Evolutionary conservation across 257 asterid genomes (phyloP).

Genomic region (Primulina huaijiensis): DNA sequence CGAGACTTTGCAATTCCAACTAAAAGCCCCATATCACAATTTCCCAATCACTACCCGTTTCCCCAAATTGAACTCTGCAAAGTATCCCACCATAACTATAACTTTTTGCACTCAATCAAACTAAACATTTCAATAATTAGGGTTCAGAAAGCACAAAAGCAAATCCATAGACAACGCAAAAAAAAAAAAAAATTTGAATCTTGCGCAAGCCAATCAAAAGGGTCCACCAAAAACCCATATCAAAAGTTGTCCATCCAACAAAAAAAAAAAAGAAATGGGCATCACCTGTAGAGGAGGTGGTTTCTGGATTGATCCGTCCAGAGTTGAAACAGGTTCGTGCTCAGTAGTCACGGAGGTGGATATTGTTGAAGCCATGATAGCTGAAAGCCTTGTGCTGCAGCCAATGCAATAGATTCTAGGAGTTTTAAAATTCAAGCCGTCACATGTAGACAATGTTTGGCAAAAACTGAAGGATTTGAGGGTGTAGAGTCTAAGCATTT

Average conservation of each 20-base stretch:
- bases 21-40: neutral
- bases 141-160: neutral
- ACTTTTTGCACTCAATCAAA: neutral
- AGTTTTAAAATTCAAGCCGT: neutral
- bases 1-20: neutral
- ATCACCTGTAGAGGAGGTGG: constrained; percentile 55
- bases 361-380: constrained; percentile 52
- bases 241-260: constrained; percentile 12
- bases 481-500: constrained; percentile 32
- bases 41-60: too few species aligned
- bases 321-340: constrained; percentile 36
- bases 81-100: neutral
- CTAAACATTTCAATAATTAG: constrained; percentile 8
- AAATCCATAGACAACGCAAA: neutral
- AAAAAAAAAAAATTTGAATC: constrained; percentile 18
- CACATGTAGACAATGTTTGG: constrained; percentile 14
- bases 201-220: constrained; percentile 13
- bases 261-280: constrained; percentile 16
- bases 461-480: constrained; percentile 27
- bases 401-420: constrained; percentile 11
- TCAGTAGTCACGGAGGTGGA: constrained; percentile 45
- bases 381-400: constrained; percentile 24
- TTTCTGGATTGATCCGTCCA: constrained; percentile 30
- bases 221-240: constrained; percentile 16
- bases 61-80: neutral